These are phyloP conservation scores for Telfairia occidentalis DNA, from an alignment of 331 rosid species.

Conservation along the genomic window DNA sequence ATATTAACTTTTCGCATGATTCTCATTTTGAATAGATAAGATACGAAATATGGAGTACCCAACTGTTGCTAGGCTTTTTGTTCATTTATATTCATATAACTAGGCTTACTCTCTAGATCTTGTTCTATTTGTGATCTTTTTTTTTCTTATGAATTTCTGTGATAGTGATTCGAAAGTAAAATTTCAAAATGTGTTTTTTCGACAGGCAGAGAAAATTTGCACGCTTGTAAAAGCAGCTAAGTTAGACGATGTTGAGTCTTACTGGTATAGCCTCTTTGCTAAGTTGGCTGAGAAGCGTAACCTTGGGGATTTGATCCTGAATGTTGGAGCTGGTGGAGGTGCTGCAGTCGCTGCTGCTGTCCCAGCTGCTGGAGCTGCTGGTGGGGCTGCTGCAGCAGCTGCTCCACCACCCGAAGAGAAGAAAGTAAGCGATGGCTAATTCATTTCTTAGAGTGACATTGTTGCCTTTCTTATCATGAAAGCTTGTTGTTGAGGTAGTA, in stretches of 20 bases:
- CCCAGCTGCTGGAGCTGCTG: slow-evolving; percentile 28
- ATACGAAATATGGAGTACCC: neutral
- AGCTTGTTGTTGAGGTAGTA: neutral
- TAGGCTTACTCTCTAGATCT: neutral
- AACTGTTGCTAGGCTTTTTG: neutral
- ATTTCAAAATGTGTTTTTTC: neutral
- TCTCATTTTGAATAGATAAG: neutral
- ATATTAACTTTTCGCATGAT: neutral
- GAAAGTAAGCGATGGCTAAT: slow-evolving; percentile 21
- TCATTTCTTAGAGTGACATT: neutral
- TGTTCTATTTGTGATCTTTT: neutral
- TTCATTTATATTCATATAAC: neutral
- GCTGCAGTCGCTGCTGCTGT: slow-evolving; percentile 37
- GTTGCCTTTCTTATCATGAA: too few species aligned
- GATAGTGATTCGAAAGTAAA: neutral
- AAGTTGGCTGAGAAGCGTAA: slow-evolving; percentile 60
- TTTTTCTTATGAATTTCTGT: neutral
- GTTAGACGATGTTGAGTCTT: slow-evolving; percentile 36
- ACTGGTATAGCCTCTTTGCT: slow-evolving; percentile 63
- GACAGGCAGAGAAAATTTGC: slow-evolving; percentile 58
- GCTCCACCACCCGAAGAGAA: slow-evolving; percentile 44
- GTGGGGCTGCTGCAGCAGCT: slow-evolving; percentile 18
- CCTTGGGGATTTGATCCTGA: slow-evolving; percentile 54
- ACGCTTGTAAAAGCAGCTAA: slow-evolving; percentile 50
- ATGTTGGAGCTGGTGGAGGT: slow-evolving; percentile 54